Percentiles rank a stretch among this genome's conserved stretches.
Evolutionary conservation across 1,284 basidiomycete genomes (phyloP).

Genomic region (Trichosporon ovoides): DNA sequence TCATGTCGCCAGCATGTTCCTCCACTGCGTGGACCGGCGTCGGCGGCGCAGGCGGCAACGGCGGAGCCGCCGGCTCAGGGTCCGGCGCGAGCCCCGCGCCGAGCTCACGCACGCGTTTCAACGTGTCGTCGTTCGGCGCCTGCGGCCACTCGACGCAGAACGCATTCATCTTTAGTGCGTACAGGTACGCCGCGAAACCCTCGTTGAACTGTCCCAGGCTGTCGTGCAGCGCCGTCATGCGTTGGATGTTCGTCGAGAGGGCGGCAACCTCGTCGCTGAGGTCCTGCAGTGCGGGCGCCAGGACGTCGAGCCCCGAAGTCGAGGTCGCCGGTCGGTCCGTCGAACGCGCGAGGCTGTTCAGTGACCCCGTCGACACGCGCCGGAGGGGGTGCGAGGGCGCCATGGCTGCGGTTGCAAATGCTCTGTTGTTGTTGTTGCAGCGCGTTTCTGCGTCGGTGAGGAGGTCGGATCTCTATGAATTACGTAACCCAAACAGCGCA

Average conservation of each 20-base stretch:
- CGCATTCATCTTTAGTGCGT: constrained; percentile 90
- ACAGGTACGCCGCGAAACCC: constrained; percentile 83
- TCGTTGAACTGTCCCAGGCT: constrained; percentile 84
- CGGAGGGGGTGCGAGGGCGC: constrained; percentile 59
- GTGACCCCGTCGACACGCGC: constrained; percentile 83
- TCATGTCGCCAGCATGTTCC: constrained; percentile 29
- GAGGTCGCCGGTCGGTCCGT: constrained; percentile 58
- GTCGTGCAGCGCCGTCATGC: constrained; percentile 64
- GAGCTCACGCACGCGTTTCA: constrained; percentile 54
- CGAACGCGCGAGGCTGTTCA: constrained; percentile 74
- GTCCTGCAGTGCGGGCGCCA: constrained; percentile 76
- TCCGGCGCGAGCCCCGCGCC: neutral
- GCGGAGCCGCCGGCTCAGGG: neutral
- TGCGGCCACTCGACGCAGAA: constrained; percentile 83
- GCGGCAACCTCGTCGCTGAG: constrained; percentile 80
- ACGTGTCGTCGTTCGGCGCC: constrained; percentile 28
- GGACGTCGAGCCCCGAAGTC: constrained; percentile 76
- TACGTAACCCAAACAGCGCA: neutral
- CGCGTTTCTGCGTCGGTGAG: neutral
- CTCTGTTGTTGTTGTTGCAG: neutral
- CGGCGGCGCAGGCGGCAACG: neutral
- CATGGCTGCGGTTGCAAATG: neutral
- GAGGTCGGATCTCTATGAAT: neutral
- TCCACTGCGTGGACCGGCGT: neutral
- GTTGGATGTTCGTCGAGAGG: constrained; percentile 68